These are phyloP conservation scores for Pyricularia sp. DNA, from an alignment of 2,329 filamentous ascomycete species.

Conservation along the genomic window DNA sequence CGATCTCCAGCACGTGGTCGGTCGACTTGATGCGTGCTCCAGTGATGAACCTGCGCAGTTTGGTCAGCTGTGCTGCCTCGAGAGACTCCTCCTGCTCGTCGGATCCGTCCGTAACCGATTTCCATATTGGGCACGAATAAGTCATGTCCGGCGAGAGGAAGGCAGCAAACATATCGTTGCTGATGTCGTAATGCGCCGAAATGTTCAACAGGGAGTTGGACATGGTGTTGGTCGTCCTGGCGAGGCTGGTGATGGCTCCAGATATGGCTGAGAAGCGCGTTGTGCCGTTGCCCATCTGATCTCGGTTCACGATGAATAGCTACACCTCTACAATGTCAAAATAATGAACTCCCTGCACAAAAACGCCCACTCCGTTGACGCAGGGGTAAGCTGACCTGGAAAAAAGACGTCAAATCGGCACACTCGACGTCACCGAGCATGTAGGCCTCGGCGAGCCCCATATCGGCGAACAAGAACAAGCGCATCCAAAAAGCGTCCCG, in stretches of 20 bases:
- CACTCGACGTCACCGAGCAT: conserved; percentile 62
- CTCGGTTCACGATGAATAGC: conserved; percentile 60
- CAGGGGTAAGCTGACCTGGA: conserved; percentile 34
- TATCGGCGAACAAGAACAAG: conserved; percentile 55
- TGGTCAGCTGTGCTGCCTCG: conserved; percentile 53
- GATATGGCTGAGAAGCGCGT: conserved; percentile 48
- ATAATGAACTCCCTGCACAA: neutral
- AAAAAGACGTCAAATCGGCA: conserved; percentile 52
- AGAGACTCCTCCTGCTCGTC: conserved; percentile 38
- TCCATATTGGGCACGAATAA: conserved; percentile 60
- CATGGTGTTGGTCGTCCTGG: conserved; percentile 43
- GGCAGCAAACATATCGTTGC: conserved; percentile 62
- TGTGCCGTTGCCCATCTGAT: conserved; percentile 48
- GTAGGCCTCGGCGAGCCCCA: conserved; percentile 60
- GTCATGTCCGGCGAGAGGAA: conserved; percentile 68
- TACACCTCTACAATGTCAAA: conserved; percentile 15
- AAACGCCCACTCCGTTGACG: neutral
- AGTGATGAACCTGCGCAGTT: conserved; percentile 52
- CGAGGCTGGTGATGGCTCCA: conserved; percentile 42
- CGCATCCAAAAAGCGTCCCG: conserved; percentile 53
- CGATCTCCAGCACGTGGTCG: conserved; percentile 63
- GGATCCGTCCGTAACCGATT: conserved; percentile 23
- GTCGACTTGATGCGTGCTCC: conserved; percentile 48
- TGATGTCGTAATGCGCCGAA: conserved; percentile 62
- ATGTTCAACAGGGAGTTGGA: conserved; percentile 51